Evolutionary conservation across 495 filamentous ascomycete species (phyloP).

Genomic region (Penicillium coprophilum): DNA sequence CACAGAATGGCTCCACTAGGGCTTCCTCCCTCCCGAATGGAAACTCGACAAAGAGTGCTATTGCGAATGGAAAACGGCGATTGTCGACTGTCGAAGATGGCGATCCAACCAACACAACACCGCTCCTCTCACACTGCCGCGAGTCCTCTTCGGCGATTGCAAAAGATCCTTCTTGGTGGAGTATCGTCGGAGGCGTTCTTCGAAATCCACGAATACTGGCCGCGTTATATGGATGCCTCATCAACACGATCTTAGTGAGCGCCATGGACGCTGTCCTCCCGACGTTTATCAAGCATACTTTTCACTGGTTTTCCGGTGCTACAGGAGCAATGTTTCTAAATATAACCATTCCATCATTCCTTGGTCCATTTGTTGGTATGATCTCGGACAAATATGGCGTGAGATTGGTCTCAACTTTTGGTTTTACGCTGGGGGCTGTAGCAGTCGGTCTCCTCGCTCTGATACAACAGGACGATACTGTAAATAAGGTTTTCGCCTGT

Average conservation of each 20-base stretch:
- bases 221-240: conserved; percentile 9
- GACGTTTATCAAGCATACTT: conserved; percentile 7
- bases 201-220: neutral
- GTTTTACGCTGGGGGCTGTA: conserved; percentile 1
- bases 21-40: neutral
- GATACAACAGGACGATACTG: neutral
- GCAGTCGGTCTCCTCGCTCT: conserved; percentile 1
- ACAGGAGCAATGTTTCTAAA: conserved; percentile 9
- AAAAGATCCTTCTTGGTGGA: conserved; percentile 2
- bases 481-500: neutral
- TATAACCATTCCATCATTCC: conserved; percentile 8
- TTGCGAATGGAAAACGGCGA: conserved; percentile 3
- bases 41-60: neutral
- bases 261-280: conserved; percentile 10
- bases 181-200: conserved; percentile 8
- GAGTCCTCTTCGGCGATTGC: neutral
- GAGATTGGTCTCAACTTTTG: neutral
- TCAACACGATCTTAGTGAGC: conserved; percentile 5
- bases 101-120: neutral
- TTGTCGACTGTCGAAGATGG: conserved; percentile 1
- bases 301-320: conserved; percentile 8
- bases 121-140: neutral
- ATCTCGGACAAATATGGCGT: conserved; percentile 7
- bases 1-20: neutral
- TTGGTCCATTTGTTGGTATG: conserved; percentile 8